Evolutionary conservation across 306 rosid genomes (phyloP).

Genomic region (Lathyrus aphaca): DNA sequence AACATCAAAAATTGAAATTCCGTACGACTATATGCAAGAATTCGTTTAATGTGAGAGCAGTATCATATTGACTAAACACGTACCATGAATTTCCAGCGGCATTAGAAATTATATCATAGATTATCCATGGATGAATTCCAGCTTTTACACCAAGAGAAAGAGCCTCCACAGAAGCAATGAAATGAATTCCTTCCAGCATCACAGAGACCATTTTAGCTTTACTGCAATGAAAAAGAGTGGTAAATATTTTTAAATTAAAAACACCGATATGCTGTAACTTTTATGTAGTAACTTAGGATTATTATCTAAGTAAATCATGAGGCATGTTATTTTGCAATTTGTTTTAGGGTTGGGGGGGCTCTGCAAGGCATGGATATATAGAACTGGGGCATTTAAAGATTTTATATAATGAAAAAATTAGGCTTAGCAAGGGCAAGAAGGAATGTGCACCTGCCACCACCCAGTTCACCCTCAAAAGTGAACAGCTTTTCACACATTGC

Average conservation of each 20-base stretch:
- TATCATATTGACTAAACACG: slow-evolving; percentile 33
- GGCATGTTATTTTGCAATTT: slow-evolving; percentile 7
- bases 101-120: slow-evolving; percentile 87
- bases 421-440: slow-evolving; percentile 39
- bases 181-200: slow-evolving; percentile 86
- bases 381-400: slow-evolving; percentile 22
- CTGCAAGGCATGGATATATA: slow-evolving; percentile 8
- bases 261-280: slow-evolving; percentile 22
- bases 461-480: slow-evolving; percentile 85
- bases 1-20: slow-evolving; percentile 13
- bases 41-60: slow-evolving; percentile 13
- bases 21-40: not conserved
- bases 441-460: slow-evolving; percentile 77
- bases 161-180: slow-evolving; percentile 88
- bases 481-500: slow-evolving; percentile 87
- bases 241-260: slow-evolving; percentile 17
- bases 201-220: slow-evolving; percentile 68
- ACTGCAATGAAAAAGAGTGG: slow-evolving; percentile 49
- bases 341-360: not conserved
- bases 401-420: slow-evolving; percentile 25
- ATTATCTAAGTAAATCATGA: slow-evolving; percentile 31
- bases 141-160: slow-evolving; percentile 80
- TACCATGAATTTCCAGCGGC: slow-evolving; percentile 98
- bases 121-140: slow-evolving; percentile 88
- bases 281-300: not conserved